Conservation (phyloP, 805 yeast genomes). For the Spathaspora sp. region DNA sequence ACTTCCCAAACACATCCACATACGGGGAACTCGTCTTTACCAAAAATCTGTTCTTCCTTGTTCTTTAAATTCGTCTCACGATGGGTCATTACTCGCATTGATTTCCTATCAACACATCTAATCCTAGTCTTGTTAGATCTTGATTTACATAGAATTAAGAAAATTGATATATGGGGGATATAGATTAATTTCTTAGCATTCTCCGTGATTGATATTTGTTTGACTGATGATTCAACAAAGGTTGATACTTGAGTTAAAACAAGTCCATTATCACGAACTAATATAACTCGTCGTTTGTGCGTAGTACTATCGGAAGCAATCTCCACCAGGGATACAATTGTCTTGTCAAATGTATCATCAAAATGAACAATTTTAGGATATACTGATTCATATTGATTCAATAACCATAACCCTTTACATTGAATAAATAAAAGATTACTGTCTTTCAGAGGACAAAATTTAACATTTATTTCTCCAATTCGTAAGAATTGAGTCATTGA, state of each 20-base stretch:
- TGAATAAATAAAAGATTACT: slow-evolving; percentile 17
- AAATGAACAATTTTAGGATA: slow-evolving; percentile 29
- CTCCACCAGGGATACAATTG: slow-evolving; percentile 12
- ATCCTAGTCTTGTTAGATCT: slow-evolving; percentile 22
- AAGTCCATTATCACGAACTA: slow-evolving; percentile 35
- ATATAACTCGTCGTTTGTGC: slow-evolving; percentile 2
- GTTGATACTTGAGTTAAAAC: slow-evolving; percentile 22
- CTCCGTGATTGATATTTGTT: slow-evolving; percentile 30
- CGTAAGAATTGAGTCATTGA: slow-evolving; percentile 14
- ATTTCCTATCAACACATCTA: slow-evolving; percentile 31
- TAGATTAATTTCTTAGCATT: slow-evolving; percentile 28
- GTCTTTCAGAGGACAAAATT: slow-evolving; percentile 15
- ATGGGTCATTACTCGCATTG: slow-evolving; percentile 19
- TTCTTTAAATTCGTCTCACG: slow-evolving; percentile 16
- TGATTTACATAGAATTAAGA: slow-evolving; percentile 29
- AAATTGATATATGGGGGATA: slow-evolving; percentile 23
- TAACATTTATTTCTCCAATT: slow-evolving; percentile 25
- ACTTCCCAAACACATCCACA: slow-evolving; percentile 35
- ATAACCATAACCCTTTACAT: slow-evolving; percentile 29
- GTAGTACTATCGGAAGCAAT: background rate
- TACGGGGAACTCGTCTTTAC: slow-evolving; percentile 25
- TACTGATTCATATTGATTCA: slow-evolving; percentile 22
- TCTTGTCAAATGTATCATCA: slow-evolving; percentile 32
- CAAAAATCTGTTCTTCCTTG: slow-evolving; percentile 16
- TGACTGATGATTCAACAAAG: slow-evolving; percentile 19